Evolutionary conservation across 1,284 basidiomycete genomes (phyloP).

Genomic region (Agroathelia rolfsii): DNA sequence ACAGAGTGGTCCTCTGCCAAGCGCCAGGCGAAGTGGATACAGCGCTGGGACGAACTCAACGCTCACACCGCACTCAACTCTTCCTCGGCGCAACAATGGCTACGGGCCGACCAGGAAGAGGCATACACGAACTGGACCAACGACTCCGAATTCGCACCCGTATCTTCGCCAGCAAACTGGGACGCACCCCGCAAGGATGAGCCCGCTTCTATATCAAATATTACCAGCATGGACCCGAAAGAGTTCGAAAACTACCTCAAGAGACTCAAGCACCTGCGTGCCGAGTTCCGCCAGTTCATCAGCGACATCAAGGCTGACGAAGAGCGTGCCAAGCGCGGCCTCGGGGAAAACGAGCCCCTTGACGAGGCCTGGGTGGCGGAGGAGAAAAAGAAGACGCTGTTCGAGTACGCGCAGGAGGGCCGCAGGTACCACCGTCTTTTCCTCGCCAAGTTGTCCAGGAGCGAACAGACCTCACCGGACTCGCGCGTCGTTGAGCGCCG

Average conservation of each 20-base stretch:
- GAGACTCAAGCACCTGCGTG: constrained; percentile 44
- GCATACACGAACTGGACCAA: constrained; percentile 28
- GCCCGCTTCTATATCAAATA: constrained; percentile 33
- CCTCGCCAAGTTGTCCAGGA: too few species aligned
- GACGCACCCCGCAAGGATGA: too few species aligned
- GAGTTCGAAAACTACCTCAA: constrained; percentile 53
- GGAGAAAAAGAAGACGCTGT: constrained; percentile 8
- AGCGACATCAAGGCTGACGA: constrained; percentile 27
- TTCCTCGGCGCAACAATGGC: constrained; percentile 26
- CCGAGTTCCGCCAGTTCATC: constrained; percentile 46
- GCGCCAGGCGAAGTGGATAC: constrained; percentile 50
- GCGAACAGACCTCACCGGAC: constrained; percentile 19
- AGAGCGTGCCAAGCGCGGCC: constrained; percentile 11
- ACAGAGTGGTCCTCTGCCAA: constrained; percentile 66
- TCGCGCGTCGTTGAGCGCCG: constrained; percentile 45
- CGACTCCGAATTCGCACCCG: constrained; percentile 38
- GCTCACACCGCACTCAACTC: constrained; percentile 25
- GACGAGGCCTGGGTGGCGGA: constrained; percentile 1
- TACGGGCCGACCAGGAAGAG: constrained; percentile 21
- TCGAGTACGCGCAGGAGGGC: too few species aligned
- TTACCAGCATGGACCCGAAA: constrained; percentile 33
- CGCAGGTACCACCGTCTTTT: too few species aligned
- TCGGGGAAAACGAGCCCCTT: constrained; percentile 1
- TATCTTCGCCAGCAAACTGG: constrained; percentile 2
- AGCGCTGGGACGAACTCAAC: constrained; percentile 58